phyloP scores from a whole-genome alignment of 1,139 yeast genomes.

The Pichia sp. region DNA sequence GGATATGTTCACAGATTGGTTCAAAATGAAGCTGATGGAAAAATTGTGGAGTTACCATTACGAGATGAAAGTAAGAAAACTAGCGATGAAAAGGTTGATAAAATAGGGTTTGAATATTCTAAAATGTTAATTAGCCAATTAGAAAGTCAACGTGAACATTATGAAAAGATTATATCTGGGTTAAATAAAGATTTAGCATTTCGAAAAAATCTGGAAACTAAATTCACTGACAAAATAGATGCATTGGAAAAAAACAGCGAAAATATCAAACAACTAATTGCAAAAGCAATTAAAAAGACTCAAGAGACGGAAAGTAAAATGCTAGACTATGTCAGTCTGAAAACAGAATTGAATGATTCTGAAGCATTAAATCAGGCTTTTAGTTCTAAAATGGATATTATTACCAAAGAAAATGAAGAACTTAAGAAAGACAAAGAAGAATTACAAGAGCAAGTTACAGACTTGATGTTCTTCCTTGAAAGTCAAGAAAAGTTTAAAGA shows the following conservation, averaged over 20 bases:
- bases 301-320: conserved; percentile 27
- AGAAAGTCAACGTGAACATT: conserved; percentile 87
- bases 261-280: conserved; percentile 18
- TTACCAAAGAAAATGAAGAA: conserved; percentile 40
- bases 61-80: conserved; percentile 22
- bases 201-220: conserved; percentile 18
- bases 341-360: conserved; percentile 42
- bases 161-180: conserved; percentile 46
- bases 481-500: conserved; percentile 69
- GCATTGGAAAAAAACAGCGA: conserved; percentile 11
- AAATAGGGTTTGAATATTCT: conserved; percentile 74
- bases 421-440: conserved; percentile 46
- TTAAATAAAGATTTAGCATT: conserved; percentile 19
- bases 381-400: conserved; percentile 52
- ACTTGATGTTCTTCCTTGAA: conserved; percentile 79
- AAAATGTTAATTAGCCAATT: conserved; percentile 75
- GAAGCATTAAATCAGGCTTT: conserved; percentile 55
- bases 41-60: conserved; percentile 64
- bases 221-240: conserved; percentile 31
- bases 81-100: conserved; percentile 36
- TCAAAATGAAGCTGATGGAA: conserved; percentile 84
- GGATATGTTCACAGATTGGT: conserved; percentile 85
- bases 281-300: conserved; percentile 9
- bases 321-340: conserved; percentile 28
- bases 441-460: conserved; percentile 68